Percentiles rank a stretch among this genome's conserved stretches.
phyloP scores from a whole-genome alignment of 495 filamentous ascomycete species.

The Annulohypoxylon nitens region DNA sequence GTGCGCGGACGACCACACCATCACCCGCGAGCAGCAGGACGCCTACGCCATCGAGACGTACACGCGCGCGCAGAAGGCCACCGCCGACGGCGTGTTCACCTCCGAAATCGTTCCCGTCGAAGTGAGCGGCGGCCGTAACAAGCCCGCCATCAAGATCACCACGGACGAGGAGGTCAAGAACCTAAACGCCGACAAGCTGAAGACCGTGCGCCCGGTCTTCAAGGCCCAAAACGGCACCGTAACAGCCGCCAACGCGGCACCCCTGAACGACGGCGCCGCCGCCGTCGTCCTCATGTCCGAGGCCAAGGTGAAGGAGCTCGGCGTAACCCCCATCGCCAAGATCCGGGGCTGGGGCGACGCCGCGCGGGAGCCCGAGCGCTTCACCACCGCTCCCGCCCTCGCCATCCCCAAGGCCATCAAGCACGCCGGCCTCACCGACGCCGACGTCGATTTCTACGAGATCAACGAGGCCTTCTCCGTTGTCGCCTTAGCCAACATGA shows the following conservation, averaged over 20 bases:
- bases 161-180: slow-evolving; percentile 97
- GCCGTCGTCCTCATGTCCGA: slow-evolving; percentile 93
- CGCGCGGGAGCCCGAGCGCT: slow-evolving; percentile 87
- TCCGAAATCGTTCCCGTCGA: slow-evolving; percentile 92
- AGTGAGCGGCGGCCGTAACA: slow-evolving; percentile 87
- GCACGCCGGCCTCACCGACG: slow-evolving; percentile 83
- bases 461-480: slow-evolving; percentile 99
- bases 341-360: slow-evolving; percentile 98
- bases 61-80: slow-evolving; percentile 89
- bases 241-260: slow-evolving; percentile 97
- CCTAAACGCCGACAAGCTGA: slow-evolving; percentile 93
- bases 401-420: slow-evolving; percentile 96
- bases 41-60: slow-evolving; percentile 93
- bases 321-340: slow-evolving; percentile 90
- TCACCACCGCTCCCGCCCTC: slow-evolving; percentile 94
- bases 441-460: slow-evolving; percentile 90
- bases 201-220: slow-evolving; percentile 86
- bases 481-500: slow-evolving; percentile 94
- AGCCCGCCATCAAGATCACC: slow-evolving; percentile 83
- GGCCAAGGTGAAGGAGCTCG: slow-evolving; percentile 86
- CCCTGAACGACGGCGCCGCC: slow-evolving; percentile 92
- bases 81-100: slow-evolving; percentile 80
- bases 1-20: slow-evolving; percentile 84
- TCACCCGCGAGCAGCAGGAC: slow-evolving; percentile 87
- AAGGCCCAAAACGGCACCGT: slow-evolving; percentile 86